Percentiles rank a stretch among this genome's conserved stretches.
Evolutionary conservation across 352 stramenopile species (phyloP).

Genomic region (Globisporangium camurandrum): DNA sequence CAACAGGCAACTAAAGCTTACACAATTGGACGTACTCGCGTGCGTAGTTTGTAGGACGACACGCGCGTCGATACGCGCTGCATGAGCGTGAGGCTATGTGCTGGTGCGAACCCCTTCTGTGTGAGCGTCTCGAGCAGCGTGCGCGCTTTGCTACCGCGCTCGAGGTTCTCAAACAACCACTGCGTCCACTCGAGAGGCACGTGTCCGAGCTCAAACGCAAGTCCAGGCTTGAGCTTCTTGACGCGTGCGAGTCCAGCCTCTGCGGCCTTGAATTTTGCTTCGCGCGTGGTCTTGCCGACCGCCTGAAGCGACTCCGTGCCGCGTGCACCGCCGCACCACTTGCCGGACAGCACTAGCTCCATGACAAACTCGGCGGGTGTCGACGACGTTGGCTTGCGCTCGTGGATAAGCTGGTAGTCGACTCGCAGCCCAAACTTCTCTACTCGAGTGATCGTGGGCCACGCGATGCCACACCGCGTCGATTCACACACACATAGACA

Average conservation of each 20-base stretch:
- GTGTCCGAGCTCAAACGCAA: conserved; percentile 41
- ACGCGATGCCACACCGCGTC: neutral
- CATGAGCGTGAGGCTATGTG: conserved; percentile 45
- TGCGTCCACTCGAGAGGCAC: conserved; percentile 42
- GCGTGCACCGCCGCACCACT: conserved; percentile 35
- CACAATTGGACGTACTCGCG: conserved; percentile 24
- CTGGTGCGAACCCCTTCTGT: conserved; percentile 55
- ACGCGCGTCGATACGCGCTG: conserved; percentile 47
- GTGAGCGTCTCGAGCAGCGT: conserved; percentile 48
- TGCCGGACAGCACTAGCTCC: conserved; percentile 39
- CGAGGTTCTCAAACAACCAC: conserved; percentile 62
- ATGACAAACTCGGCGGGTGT: conserved; percentile 32
- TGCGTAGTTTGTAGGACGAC: conserved; percentile 38
- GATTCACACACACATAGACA: neutral
- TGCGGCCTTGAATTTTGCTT: conserved; percentile 68
- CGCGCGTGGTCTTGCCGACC: conserved; percentile 43
- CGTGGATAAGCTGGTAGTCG: conserved; percentile 43
- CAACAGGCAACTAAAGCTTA: neutral
- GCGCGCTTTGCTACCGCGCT: conserved; percentile 28
- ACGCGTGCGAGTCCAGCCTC: conserved; percentile 45
- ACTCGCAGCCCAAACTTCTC: conserved; percentile 49
- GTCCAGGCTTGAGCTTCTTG: conserved; percentile 51
- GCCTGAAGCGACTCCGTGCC: conserved; percentile 30
- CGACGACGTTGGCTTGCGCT: conserved; percentile 26
- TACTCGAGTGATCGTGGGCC: too few relatives aligned